Base-by-base conservation (phyloP, 306 rosid genomes). In the Fagus sylvatica region DNA sequence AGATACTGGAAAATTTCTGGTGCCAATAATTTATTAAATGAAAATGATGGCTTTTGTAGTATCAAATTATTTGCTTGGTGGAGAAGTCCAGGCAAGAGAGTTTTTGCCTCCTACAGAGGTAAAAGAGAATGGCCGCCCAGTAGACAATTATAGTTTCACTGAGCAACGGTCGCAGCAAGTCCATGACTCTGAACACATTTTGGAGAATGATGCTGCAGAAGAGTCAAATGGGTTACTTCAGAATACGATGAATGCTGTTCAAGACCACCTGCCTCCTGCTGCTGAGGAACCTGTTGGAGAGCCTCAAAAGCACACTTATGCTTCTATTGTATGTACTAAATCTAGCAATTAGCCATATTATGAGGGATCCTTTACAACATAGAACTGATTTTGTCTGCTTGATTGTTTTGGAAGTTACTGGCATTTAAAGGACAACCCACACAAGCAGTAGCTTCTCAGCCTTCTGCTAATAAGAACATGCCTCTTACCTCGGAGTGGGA, bases 221-320 rank as follows among this genome's bases (percentile, higher is more conserved):
- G 92, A 87, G 76, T 78, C 92, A 30, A 88, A 87, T 73, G 90
- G 92, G 64, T 82, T 90, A 36, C 84, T 86, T 85, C 98, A 89
- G 82, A 81, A 82, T 74, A 60, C 83, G 3, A 83, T 74, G 84
- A 87, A 79, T 82, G 70, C 79, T 28, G 76, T 83, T 68, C 95
- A 81, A 83, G 93, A 94, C 73, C 90, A 85, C 69, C 75, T 76
- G 41, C 85, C 87, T 67, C 80, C 85, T 49, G 78, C 96, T 73
- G 92, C 88, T 62, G 98, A 90, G 60, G 98, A 92, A 82, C 76
- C 91, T 74, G 66, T 83, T n/a, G 98, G 88, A 80, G 98, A 92
- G 88, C 97, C 94, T 59, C 98, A 88, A 78, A 95, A 91, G 87
- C 98, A 91, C 81, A 95, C 98, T 62, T 95, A 95, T 74, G 98